Percentiles rank a stretch among this genome's conserved stretches.
phyloP scores from a whole-genome alignment of 768 basidiomycete species.

The Podaxis mareebaensis region DNA sequence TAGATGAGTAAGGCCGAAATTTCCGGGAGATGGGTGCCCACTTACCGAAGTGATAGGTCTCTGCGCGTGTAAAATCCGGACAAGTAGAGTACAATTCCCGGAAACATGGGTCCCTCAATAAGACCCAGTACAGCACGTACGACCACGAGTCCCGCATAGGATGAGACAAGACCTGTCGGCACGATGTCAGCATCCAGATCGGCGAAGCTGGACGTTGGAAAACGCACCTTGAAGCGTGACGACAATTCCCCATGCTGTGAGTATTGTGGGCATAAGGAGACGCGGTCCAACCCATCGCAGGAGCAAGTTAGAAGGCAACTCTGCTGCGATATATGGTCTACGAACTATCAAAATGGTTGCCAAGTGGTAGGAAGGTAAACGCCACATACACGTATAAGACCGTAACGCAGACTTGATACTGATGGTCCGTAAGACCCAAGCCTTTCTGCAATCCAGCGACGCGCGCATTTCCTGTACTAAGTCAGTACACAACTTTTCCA shows the following conservation, averaged over 20 bases:
- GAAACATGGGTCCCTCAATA: conserved; percentile 48
- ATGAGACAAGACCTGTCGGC: conserved; percentile 42
- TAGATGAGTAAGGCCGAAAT: not conserved
- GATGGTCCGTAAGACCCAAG: conserved; percentile 37
- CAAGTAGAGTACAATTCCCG: conserved; percentile 42
- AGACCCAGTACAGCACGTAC: conserved; percentile 54
- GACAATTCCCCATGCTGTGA: conserved; percentile 52
- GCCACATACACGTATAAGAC: conserved; percentile 32
- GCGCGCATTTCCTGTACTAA: conserved; percentile 40
- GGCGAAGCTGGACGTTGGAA: not conserved
- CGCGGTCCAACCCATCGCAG: conserved; percentile 47
- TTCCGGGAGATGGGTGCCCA: not conserved
- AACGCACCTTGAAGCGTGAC: conserved; percentile 40
- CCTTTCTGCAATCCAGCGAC: conserved; percentile 50
- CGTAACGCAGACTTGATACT: conserved; percentile 37
- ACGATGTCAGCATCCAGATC: not conserved
- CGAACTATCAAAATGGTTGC: not conserved
- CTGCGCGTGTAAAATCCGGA: conserved; percentile 38
- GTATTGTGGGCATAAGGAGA: conserved; percentile 46
- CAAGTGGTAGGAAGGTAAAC: not conserved
- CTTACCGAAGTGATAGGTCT: conserved; percentile 34
- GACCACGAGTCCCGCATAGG: conserved; percentile 47
- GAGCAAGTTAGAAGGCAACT: conserved; percentile 50
- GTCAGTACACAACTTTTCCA: not conserved
- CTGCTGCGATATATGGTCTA: conserved; percentile 46